Evolutionary conservation across 176 grass and related monocot genomes (phyloP).

Genomic region (Tillandsia leiboldiana): DNA sequence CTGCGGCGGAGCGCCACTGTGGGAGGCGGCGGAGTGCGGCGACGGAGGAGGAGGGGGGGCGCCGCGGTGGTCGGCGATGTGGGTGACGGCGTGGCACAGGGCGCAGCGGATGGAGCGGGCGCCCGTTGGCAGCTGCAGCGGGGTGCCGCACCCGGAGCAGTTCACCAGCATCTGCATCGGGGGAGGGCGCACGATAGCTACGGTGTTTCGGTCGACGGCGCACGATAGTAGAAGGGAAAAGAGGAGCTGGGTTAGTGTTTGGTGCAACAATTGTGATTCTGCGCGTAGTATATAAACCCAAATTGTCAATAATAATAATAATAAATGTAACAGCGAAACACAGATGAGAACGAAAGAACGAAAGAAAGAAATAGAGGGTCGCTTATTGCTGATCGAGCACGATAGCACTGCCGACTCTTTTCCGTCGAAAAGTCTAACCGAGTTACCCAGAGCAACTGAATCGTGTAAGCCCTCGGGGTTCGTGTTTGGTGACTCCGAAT

Average conservation of each 20-base stretch:
- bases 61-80: slow-evolving; percentile 35
- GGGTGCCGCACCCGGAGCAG: slow-evolving; percentile 78
- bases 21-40: background rate
- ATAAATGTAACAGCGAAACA: too few species aligned
- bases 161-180: slow-evolving; percentile 63
- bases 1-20: background rate
- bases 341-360: too few species aligned
- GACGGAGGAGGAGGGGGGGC: background rate
- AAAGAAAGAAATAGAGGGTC: too few species aligned
- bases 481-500: too few species aligned
- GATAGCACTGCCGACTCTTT: too few species aligned
- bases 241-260: background rate
- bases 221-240: too few species aligned
- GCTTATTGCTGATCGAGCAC: too few species aligned
- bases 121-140: slow-evolving; percentile 72
- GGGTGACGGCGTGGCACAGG: slow-evolving; percentile 67
- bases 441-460: too few species aligned
- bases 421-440: too few species aligned
- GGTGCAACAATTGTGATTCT: background rate
- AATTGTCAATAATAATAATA: too few species aligned
- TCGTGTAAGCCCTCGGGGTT: too few species aligned
- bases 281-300: too few species aligned
- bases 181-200: background rate
- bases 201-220: background rate
- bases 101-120: slow-evolving; percentile 76